phyloP scores from a whole-genome alignment of 2,329 filamentous ascomycete species.

The Raffaelea arxii region DNA sequence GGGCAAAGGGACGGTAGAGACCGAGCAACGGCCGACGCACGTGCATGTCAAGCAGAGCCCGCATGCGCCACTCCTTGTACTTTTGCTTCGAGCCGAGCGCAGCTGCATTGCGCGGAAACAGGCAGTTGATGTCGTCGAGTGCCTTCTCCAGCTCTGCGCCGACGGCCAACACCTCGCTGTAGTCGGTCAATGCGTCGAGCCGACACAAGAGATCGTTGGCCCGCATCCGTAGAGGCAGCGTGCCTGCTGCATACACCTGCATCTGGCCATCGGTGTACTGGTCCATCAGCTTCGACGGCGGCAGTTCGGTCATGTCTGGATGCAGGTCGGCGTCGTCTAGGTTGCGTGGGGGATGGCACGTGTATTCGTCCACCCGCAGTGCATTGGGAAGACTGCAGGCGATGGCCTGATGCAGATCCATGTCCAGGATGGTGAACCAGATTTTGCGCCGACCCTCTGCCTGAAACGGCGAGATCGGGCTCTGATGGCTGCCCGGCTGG shows the following conservation, averaged over 20 bases:
- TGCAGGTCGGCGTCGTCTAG: conserved; percentile 41
- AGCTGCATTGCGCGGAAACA: conserved; percentile 38
- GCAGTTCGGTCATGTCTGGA: conserved; percentile 37
- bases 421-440: conserved; percentile 47
- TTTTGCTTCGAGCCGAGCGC: conserved; percentile 31
- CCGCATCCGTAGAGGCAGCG: conserved; percentile 37
- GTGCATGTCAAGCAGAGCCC: conserved; percentile 44
- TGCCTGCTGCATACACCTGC: conserved; percentile 43
- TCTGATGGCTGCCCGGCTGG: too few relatives aligned
- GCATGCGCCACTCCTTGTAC: conserved; percentile 41
- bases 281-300: conserved; percentile 39
- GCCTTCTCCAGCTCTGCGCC: conserved; percentile 43
- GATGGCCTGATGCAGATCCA: conserved; percentile 45
- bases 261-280: conserved; percentile 42
- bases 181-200: conserved; percentile 42
- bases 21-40: conserved; percentile 41
- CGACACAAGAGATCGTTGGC: conserved; percentile 40
- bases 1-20: conserved; percentile 44
- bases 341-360: conserved; percentile 42
- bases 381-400: conserved; percentile 41
- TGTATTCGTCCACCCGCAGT: conserved; percentile 43
- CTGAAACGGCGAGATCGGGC: conserved; percentile 39
- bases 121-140: conserved; percentile 43
- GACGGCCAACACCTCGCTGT: conserved; percentile 41
- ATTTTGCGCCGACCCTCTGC: conserved; percentile 44